Conservation (phyloP, 2,329 filamentous ascomycete genomes). For the Calonectria pteridis region DNA sequence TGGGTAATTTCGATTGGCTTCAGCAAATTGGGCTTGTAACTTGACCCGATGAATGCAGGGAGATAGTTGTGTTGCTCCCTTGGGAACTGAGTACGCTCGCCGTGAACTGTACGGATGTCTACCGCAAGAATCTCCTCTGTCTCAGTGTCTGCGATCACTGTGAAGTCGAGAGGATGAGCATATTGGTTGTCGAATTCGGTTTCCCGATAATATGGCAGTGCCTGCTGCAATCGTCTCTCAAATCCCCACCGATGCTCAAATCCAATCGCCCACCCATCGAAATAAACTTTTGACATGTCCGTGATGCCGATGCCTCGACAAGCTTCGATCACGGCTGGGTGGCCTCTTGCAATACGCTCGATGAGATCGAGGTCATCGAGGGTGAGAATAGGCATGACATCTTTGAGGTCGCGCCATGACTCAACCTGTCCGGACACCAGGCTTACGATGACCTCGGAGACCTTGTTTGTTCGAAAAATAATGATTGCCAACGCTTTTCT, state of each 20-base stretch:
- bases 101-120: neutral
- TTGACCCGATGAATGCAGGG: neutral
- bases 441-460: neutral
- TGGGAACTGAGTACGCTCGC: neutral
- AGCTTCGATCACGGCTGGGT: neutral
- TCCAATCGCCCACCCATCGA: constrained; percentile 1
- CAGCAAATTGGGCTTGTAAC: constrained; percentile 42
- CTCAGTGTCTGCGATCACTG: constrained; percentile 1
- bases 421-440: neutral
- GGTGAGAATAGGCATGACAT: constrained; percentile 1
- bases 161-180: neutral
- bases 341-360: neutral
- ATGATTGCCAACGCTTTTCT: neutral
- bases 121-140: neutral
- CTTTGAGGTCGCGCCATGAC: neutral
- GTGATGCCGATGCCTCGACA: neutral
- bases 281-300: constrained; percentile 1
- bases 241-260: neutral
- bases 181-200: neutral
- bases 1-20: constrained; percentile 82
- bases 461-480: neutral
- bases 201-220: neutral
- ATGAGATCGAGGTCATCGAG: constrained; percentile 1
- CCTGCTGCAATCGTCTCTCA: neutral
- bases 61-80: neutral